Conservation (phyloP, 495 filamentous ascomycete genomes). For the Stereocaulon alpinum region DNA sequence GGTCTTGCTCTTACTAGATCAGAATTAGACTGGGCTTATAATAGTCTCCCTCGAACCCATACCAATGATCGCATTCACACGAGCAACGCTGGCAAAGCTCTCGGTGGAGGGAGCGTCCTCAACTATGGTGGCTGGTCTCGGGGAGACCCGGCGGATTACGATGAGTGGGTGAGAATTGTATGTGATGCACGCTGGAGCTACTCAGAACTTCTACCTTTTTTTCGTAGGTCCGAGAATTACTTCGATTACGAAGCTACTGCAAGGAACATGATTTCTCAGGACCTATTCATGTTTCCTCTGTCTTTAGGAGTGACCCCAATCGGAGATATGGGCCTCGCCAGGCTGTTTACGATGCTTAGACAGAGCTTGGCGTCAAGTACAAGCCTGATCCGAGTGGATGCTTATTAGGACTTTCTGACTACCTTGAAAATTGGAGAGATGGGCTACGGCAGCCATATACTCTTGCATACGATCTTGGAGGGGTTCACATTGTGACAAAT, state of each 20-base stretch:
- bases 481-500: constrained; percentile 10
- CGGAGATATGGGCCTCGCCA: constrained; percentile 28
- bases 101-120: constrained; percentile 29
- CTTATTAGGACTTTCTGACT: constrained; percentile 25
- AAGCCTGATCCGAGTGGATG: constrained; percentile 26
- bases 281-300: constrained; percentile 19
- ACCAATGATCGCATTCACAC: constrained; percentile 27
- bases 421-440: constrained; percentile 28
- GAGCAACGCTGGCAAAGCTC: constrained; percentile 31
- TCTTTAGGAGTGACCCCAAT: neutral
- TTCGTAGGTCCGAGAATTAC: constrained; percentile 27
- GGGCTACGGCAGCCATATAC: constrained; percentile 30
- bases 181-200: constrained; percentile 29
- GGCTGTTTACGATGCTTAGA: constrained; percentile 19
- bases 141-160: constrained; percentile 29
- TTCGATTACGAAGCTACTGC: constrained; percentile 17
- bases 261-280: constrained; percentile 23
- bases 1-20: constrained; percentile 6
- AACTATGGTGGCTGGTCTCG: constrained; percentile 33
- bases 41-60: constrained; percentile 29
- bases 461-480: constrained; percentile 25
- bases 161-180: constrained; percentile 28
- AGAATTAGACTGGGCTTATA: constrained; percentile 29
- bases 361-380: constrained; percentile 21
- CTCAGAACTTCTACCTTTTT: constrained; percentile 27